Conservation (phyloP, 495 filamentous ascomycete genomes). For the Neurospora sp. region DNA sequence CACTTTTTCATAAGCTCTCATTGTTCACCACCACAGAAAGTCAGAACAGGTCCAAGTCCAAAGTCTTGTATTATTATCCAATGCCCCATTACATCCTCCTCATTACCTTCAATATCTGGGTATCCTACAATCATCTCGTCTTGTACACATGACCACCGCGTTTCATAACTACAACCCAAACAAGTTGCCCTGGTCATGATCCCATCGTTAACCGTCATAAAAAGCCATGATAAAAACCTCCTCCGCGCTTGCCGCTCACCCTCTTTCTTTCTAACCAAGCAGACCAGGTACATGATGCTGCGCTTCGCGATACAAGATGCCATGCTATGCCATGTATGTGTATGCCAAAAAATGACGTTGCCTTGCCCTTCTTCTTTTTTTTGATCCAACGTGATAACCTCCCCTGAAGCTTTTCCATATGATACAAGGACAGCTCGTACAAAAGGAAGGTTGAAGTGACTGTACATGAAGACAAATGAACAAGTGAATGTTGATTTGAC, state of each 20-base stretch:
- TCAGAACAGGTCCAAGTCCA: background rate
- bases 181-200: background rate
- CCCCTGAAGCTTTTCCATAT: background rate
- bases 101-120: background rate
- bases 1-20: background rate
- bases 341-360: background rate
- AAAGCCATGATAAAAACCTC: background rate
- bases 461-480: background rate
- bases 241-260: background rate
- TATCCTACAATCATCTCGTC: background rate
- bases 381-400: background rate
- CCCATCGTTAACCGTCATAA: background rate
- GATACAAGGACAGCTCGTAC: background rate
- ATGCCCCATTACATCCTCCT: background rate
- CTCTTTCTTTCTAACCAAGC: background rate
- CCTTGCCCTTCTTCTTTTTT: background rate
- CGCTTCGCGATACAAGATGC: background rate
- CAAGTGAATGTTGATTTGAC: background rate
- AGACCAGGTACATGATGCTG: background rate
- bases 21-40: background rate
- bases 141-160: background rate
- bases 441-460: background rate
- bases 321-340: background rate
- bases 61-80: background rate
- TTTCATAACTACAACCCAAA: background rate